Evolutionary conservation across 2,329 filamentous ascomycete species (phyloP).

Genomic region (Epichloe brachyelytri): DNA sequence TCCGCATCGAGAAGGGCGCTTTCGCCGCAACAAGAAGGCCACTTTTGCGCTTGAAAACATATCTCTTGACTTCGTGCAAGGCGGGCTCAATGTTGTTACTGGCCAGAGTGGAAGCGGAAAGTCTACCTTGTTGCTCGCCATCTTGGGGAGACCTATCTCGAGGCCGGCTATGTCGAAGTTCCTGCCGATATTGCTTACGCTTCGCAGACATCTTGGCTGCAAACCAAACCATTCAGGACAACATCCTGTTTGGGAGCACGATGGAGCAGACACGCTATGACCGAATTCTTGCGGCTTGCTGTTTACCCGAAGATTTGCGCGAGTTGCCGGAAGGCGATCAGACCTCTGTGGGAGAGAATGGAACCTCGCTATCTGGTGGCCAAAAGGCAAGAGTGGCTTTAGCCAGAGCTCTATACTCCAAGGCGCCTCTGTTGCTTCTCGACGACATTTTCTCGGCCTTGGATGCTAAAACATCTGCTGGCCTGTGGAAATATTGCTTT

Average conservation of each 20-base stretch:
- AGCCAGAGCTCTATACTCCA: constrained; percentile 44
- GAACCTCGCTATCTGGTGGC: constrained; percentile 41
- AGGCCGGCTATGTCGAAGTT: constrained; percentile 32
- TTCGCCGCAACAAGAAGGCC: constrained; percentile 36
- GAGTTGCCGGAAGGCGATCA: constrained; percentile 37
- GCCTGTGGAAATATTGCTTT: constrained; percentile 45
- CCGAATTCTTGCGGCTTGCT: constrained; percentile 41
- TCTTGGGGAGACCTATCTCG: constrained; percentile 42
- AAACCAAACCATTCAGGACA: constrained; percentile 43
- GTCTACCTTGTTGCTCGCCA: constrained; percentile 39
- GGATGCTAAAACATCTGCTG: constrained; percentile 43
- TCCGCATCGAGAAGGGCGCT: constrained; percentile 31
- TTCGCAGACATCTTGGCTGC: constrained; percentile 44
- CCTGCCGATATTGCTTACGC: constrained; percentile 42
- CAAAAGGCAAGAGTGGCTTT: constrained; percentile 44
- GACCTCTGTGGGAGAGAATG: constrained; percentile 41
- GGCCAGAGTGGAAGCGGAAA: constrained; percentile 45
- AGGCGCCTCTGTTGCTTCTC: constrained; percentile 39
- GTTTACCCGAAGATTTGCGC: constrained; percentile 35
- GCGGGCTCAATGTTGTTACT: constrained; percentile 40
- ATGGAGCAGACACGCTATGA: constrained; percentile 42
- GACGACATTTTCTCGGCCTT: constrained; percentile 49
- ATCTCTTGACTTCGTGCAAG: constrained; percentile 37
- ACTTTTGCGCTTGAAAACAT: constrained; percentile 35
- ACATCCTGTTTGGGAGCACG: constrained; percentile 39